phyloP scores from a whole-genome alignment of 257 asterid species.

The Ajuga chamaepitys region DNA sequence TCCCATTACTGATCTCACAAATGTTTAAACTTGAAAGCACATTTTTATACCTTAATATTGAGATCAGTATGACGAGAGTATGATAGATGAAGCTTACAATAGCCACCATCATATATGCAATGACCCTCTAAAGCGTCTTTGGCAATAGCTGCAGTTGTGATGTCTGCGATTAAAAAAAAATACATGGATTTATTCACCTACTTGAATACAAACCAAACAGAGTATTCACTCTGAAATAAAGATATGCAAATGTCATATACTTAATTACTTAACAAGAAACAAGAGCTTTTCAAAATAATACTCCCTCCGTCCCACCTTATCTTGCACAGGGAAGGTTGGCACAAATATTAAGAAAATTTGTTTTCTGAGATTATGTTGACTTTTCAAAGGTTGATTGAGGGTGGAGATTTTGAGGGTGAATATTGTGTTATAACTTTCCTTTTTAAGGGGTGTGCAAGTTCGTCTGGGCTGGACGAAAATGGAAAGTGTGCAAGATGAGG shows the following conservation, averaged over 20 bases:
- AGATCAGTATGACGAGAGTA: constrained; percentile 98
- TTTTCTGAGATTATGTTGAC: too few species aligned
- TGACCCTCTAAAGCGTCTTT: constrained; percentile 82
- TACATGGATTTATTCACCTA: background rate
- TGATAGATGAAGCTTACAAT: constrained; percentile 96
- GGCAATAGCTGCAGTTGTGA: constrained; percentile 61
- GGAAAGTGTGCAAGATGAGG: too few species aligned
- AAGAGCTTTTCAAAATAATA: too few species aligned
- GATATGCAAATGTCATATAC: background rate
- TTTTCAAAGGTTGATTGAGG: too few species aligned
- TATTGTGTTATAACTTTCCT: too few species aligned
- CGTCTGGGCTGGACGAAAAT: too few species aligned
- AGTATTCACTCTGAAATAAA: background rate
- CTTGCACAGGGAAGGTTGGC: too few species aligned
- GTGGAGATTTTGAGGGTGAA: too few species aligned
- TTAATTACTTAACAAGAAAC: background rate
- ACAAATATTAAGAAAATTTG: too few species aligned
- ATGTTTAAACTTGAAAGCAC: constrained; percentile 27
- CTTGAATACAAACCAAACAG: too few species aligned
- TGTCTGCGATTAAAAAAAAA: constrained; percentile 35
- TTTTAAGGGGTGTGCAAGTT: too few species aligned
- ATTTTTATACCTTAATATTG: constrained; percentile 71
- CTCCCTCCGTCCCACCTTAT: too few species aligned
- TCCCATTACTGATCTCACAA: constrained; percentile 13
- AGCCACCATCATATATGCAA: constrained; percentile 97